These are phyloP conservation scores for Aspergillus ellipticus DNA, from an alignment of 495 filamentous ascomycete genomes.

Conservation along the genomic window DNA sequence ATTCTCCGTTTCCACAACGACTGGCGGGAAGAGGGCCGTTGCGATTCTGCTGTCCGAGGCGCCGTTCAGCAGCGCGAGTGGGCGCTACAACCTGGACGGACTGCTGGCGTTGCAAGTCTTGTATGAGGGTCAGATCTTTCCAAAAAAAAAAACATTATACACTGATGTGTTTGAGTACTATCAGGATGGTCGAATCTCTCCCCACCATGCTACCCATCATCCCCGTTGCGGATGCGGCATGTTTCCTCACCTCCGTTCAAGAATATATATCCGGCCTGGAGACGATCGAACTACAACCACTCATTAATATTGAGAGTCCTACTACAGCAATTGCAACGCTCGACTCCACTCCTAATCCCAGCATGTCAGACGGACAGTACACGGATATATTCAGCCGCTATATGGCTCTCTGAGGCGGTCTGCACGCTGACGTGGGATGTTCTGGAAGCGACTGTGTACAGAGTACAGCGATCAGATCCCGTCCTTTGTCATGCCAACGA, in stretches of 20 bases:
- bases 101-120: slow-evolving; percentile 30
- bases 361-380: too few species aligned
- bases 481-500: too few species aligned
- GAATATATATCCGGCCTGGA: slow-evolving; percentile 22
- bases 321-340: too few species aligned
- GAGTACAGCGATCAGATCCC: too few species aligned
- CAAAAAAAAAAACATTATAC: too few species aligned
- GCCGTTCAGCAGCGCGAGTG: slow-evolving; percentile 14
- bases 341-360: too few species aligned
- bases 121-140: too few species aligned
- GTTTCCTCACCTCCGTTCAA: slow-evolving; percentile 24
- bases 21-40: slow-evolving; percentile 41
- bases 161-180: too few species aligned
- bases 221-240: slow-evolving; percentile 25
- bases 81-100: slow-evolving; percentile 17
- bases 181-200: slow-evolving; percentile 22
- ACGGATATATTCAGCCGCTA: too few species aligned
- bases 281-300: slow-evolving; percentile 17
- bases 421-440: too few species aligned
- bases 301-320: slow-evolving; percentile 33
- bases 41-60: slow-evolving; percentile 48
- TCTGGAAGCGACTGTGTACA: too few species aligned
- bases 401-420: too few species aligned
- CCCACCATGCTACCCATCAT: slow-evolving; percentile 24
- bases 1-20: slow-evolving; percentile 35